A percentile compares a stretch with the other conserved stretches of the same genome.
Evolutionary conservation across 2,329 filamentous ascomycete genomes (phyloP).

Genomic region (Nemania sp.): DNA sequence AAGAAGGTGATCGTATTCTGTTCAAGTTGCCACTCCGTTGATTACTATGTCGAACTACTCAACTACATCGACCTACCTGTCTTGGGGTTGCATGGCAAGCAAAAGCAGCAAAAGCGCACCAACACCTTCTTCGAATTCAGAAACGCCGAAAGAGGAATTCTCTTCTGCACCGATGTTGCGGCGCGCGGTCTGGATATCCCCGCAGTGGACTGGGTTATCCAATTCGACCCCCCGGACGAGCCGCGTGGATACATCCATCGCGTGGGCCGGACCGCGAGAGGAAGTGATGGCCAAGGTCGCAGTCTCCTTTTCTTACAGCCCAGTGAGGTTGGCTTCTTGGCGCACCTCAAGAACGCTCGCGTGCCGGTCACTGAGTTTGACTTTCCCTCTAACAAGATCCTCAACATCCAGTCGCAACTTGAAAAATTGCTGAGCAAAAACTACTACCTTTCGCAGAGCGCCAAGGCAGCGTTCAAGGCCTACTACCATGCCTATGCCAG

Average conservation of each 20-base stretch:
- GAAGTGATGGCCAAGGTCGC: constrained; percentile 79
- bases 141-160: constrained; percentile 76
- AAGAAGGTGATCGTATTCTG: constrained; percentile 91
- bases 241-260: constrained; percentile 61
- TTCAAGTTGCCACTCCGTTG: constrained; percentile 88
- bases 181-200: constrained; percentile 95
- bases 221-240: not conserved
- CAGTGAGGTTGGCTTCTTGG: constrained; percentile 87
- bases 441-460: constrained; percentile 92
- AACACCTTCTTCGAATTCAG: constrained; percentile 98
- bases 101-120: constrained; percentile 98
- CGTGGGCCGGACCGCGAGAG: constrained; percentile 91
- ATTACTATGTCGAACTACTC: constrained; percentile 90
- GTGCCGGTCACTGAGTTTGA: constrained; percentile 97
- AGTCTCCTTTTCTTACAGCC: constrained; percentile 94
- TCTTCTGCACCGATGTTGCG: constrained; percentile 97
- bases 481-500: constrained; percentile 94
- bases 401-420: constrained; percentile 87
- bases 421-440: constrained; percentile 94
- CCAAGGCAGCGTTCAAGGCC: constrained; percentile 63
- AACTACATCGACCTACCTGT: constrained; percentile 87
- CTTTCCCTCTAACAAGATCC: constrained; percentile 88
- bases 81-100: constrained; percentile 82
- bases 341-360: constrained; percentile 82
- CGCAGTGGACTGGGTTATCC: constrained; percentile 71